Percentiles rank a stretch among this genome's conserved stretches.
Conservation (phyloP, 108 stramenopile species). For the Parietichytrium sp. region DNA sequence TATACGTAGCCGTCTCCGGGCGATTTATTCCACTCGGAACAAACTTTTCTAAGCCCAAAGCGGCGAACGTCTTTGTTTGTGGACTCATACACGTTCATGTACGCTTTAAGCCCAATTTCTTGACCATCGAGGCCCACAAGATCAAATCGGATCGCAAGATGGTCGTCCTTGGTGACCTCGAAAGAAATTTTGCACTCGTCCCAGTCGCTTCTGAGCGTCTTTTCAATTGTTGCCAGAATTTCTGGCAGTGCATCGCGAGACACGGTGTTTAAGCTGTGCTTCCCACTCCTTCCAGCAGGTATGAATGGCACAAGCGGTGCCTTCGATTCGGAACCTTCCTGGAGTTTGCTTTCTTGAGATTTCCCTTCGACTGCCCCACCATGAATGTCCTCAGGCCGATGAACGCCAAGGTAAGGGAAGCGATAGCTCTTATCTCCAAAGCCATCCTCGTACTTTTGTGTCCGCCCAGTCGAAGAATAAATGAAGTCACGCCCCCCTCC, state of each 20-base stretch:
- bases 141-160: constrained; percentile 15
- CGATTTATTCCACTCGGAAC: neutral
- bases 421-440: constrained; percentile 10
- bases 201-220: neutral
- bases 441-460: neutral
- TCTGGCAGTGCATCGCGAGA: neutral
- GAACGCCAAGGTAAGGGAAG: neutral
- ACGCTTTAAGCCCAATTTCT: neutral
- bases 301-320: too few relatives aligned
- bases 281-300: neutral
- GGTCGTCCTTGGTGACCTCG: neutral
- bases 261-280: neutral
- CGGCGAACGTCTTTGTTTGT: constrained; percentile 7
- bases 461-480: neutral
- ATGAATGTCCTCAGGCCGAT: constrained; percentile 17
- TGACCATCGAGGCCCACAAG: constrained; percentile 4
- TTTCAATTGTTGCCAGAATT: neutral
- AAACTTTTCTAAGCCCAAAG: neutral
- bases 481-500: constrained; percentile 12
- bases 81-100: constrained; percentile 29
- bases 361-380: neutral
- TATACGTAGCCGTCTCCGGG: constrained; percentile 20
- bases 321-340: too few relatives aligned
- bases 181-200: neutral
- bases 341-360: constrained; percentile 8